These are phyloP conservation scores for Penicillium sclerotigenum DNA, from an alignment of 2,329 filamentous ascomycete species.

Conservation along the genomic window DNA sequence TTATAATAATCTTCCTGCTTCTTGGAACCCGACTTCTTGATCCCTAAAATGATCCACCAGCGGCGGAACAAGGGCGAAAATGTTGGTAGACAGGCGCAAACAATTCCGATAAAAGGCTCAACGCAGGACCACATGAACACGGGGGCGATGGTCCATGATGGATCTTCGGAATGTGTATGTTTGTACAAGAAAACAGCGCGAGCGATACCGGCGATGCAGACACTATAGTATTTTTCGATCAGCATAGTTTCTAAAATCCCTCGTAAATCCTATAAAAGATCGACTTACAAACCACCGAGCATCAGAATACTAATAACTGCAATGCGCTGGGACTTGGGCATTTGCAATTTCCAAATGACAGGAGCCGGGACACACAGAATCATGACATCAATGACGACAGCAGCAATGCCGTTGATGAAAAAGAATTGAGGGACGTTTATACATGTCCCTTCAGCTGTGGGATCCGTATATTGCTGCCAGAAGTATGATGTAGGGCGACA, in stretches of 20 bases:
- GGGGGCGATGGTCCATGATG: constrained; percentile 6
- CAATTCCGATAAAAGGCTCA: constrained; percentile 9
- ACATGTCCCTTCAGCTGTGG: constrained; percentile 22
- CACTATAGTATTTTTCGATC: not conserved
- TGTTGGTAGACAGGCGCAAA: constrained; percentile 9
- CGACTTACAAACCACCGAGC: constrained; percentile 32
- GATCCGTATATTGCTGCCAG: constrained; percentile 1
- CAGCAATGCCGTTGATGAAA: constrained; percentile 26
- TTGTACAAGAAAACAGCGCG: constrained; percentile 3
- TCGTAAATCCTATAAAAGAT: not conserved
- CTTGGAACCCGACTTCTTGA: not conserved
- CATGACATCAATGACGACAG: constrained; percentile 32
- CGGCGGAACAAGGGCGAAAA: constrained; percentile 5
- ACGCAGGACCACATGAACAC: constrained; percentile 12
- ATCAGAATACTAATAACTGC: constrained; percentile 31
- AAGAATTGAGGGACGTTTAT: constrained; percentile 26
- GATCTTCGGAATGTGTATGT: not conserved
- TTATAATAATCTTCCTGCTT: not conserved
- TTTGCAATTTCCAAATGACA: constrained; percentile 28
- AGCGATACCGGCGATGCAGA: constrained; percentile 9
- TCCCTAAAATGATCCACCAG: constrained; percentile 3
- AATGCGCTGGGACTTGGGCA: constrained; percentile 28
- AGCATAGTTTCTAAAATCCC: not conserved
- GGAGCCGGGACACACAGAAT: constrained; percentile 33
- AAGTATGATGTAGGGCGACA: constrained; percentile 5